A percentile compares a stretch with the other conserved stretches of the same genome.
These are phyloP conservation scores for Zygotorulaspora mrakii DNA, from an alignment of 1,139 yeast species.

Conservation along the genomic window DNA sequence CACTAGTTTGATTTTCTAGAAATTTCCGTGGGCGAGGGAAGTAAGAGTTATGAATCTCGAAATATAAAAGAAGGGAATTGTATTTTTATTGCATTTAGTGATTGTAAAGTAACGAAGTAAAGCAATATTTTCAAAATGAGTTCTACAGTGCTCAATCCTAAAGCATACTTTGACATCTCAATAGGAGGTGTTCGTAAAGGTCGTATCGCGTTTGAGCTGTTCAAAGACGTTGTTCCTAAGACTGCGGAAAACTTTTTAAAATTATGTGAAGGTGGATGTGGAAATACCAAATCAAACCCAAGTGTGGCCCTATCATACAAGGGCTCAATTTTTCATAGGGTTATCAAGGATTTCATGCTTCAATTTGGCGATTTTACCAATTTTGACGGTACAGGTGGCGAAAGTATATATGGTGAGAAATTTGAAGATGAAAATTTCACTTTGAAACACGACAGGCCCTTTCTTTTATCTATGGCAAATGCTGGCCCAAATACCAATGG, in stretches of 20 bases:
- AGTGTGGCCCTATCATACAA: constrained; percentile 72
- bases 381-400: constrained; percentile 90
- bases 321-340: constrained; percentile 84
- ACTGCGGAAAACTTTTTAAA: constrained; percentile 93
- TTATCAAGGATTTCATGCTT: constrained; percentile 85
- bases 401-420: constrained; percentile 90
- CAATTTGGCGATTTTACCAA: constrained; percentile 97
- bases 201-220: constrained; percentile 71
- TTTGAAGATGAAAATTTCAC: constrained; percentile 90
- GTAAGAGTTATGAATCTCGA: no score
- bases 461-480: constrained; percentile 91
- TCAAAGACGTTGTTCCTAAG: constrained; percentile 78
- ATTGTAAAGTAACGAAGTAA: no score
- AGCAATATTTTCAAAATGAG: not conserved
- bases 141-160: constrained; percentile 41
- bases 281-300: constrained; percentile 48
- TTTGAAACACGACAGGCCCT: constrained; percentile 75
- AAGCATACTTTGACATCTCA: constrained; percentile 72
- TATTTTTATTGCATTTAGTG: no score
- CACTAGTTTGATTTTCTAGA: no score
- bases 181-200: constrained; percentile 66
- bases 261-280: constrained; percentile 86
- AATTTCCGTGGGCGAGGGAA: no score
- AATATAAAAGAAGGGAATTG: no score
- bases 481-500: constrained; percentile 96